phyloP scores from a whole-genome alignment of 805 yeast genomes.

The Candida berthetii region DNA sequence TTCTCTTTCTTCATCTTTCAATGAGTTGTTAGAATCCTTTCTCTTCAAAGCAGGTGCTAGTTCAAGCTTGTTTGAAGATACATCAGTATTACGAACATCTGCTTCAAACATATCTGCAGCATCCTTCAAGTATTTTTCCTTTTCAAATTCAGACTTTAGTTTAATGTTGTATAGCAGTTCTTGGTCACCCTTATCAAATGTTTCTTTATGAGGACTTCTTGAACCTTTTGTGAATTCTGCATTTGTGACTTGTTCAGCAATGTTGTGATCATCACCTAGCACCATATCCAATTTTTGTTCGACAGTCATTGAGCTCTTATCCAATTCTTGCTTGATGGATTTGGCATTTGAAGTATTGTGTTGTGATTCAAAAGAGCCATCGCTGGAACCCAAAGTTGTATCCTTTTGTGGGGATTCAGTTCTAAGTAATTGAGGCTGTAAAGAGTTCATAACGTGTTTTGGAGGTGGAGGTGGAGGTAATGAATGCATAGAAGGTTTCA shows the following conservation, averaged over 20 bases:
- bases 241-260: constrained; percentile 15
- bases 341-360: constrained; percentile 5
- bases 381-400: constrained; percentile 18
- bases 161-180: constrained; percentile 17
- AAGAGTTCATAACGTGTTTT: constrained; percentile 15
- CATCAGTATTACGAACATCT: constrained; percentile 25
- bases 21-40: constrained; percentile 15
- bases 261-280: constrained; percentile 19
- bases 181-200: constrained; percentile 14
- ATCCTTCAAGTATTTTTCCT: constrained; percentile 21
- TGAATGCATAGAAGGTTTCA: constrained; percentile 20
- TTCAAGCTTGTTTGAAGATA: constrained; percentile 12
- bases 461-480: constrained; percentile 31
- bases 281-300: constrained; percentile 40
- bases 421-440: constrained; percentile 10
- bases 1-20: constrained; percentile 18
- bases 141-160: constrained; percentile 11
- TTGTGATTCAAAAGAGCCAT: constrained; percentile 21
- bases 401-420: constrained; percentile 16
- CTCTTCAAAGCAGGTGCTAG: constrained; percentile 21
- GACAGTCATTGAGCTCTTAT: constrained; percentile 24
- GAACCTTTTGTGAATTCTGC: constrained; percentile 18
- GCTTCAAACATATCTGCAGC: constrained; percentile 26
- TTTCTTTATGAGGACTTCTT: constrained; percentile 12
- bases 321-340: constrained; percentile 17